A percentile compares a stretch with the other conserved stretches of the same genome.
phyloP scores from a whole-genome alignment of 2,329 filamentous ascomycete genomes.

The Cladosporium halotolerans region DNA sequence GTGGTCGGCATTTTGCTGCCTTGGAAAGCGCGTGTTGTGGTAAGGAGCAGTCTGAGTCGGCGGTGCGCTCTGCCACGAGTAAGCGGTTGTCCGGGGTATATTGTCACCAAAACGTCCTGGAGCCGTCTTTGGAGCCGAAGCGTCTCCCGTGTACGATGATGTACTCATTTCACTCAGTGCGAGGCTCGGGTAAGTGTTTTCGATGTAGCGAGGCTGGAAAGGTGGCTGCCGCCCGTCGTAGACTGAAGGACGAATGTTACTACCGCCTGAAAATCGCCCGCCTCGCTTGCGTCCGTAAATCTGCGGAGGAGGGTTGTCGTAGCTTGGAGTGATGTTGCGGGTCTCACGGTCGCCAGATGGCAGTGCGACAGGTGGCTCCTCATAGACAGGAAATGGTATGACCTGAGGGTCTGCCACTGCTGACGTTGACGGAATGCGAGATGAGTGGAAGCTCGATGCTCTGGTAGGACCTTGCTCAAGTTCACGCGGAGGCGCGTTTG shows the following conservation, averaged over 20 bases:
- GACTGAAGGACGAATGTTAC: background rate
- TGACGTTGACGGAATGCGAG: background rate
- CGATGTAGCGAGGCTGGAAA: background rate
- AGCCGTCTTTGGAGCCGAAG: too few species aligned
- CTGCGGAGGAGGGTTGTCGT: background rate
- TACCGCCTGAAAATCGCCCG: background rate
- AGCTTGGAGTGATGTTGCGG: background rate
- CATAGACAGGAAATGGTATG: background rate
- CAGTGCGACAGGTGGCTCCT: background rate
- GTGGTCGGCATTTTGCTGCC: too few species aligned
- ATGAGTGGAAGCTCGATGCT: too few species aligned
- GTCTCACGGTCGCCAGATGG: too few species aligned
- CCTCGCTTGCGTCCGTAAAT: slow-evolving; percentile 2
- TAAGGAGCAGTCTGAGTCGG: too few species aligned
- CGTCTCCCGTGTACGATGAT: too few species aligned
- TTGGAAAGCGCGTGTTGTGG: too few species aligned
- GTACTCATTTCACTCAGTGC: background rate
- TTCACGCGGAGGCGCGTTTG: too few species aligned
- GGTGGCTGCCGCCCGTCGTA: background rate
- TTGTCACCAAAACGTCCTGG: too few species aligned
- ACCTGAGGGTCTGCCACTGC: background rate
- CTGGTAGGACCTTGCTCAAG: too few species aligned
- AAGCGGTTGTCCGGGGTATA: too few species aligned
- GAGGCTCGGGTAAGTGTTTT: background rate
- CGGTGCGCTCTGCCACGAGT: too few species aligned